A percentile compares a stretch with the other conserved stretches of the same genome.
Conservation (phyloP, 805 yeast species). For the Clavispora carvajalis region DNA sequence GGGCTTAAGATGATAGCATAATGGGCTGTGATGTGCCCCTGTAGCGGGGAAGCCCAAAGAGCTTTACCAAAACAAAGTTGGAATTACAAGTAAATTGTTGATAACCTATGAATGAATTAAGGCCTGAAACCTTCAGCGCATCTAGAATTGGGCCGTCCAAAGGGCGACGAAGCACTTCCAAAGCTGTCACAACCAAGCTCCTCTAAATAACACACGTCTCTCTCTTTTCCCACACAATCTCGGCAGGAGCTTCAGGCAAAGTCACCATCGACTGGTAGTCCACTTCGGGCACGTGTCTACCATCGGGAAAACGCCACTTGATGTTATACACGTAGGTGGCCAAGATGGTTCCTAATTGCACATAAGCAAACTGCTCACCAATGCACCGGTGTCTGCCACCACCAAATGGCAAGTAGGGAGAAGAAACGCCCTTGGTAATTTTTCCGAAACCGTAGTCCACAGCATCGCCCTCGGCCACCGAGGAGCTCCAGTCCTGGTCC, state of each 20-base stretch:
- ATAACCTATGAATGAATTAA: too few relatives aligned
- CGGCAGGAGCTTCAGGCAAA: conserved; percentile 75
- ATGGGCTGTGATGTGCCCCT: too few relatives aligned
- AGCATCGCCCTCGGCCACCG: conserved; percentile 24
- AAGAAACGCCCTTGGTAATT: conserved; percentile 90
- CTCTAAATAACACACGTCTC: conserved; percentile 26
- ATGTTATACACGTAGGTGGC: conserved; percentile 68
- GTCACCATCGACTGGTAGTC: conserved; percentile 93
- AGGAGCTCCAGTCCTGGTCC: conserved; percentile 29
- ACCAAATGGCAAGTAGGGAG: conserved; percentile 96
- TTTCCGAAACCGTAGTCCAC: conserved; percentile 97
- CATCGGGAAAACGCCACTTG: conserved; percentile 59
- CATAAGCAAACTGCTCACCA: conserved; percentile 96
- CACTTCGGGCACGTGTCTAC: conserved; percentile 48
- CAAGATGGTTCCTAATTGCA: conserved; percentile 84
- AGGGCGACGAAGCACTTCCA: too few relatives aligned
- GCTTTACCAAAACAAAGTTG: too few relatives aligned
- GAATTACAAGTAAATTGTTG: too few relatives aligned
- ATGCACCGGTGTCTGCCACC: conserved; percentile 99
- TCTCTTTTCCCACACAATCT: conserved; percentile 67
- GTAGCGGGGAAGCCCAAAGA: too few relatives aligned
- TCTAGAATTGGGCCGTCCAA: too few relatives aligned
- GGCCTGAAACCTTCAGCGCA: too few relatives aligned
- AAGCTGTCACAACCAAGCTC: too few relatives aligned
- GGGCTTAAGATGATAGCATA: too few relatives aligned